These are phyloP conservation scores for Acmispon strigosus DNA, from an alignment of 306 rosid genomes.

Conservation along the genomic window DNA sequence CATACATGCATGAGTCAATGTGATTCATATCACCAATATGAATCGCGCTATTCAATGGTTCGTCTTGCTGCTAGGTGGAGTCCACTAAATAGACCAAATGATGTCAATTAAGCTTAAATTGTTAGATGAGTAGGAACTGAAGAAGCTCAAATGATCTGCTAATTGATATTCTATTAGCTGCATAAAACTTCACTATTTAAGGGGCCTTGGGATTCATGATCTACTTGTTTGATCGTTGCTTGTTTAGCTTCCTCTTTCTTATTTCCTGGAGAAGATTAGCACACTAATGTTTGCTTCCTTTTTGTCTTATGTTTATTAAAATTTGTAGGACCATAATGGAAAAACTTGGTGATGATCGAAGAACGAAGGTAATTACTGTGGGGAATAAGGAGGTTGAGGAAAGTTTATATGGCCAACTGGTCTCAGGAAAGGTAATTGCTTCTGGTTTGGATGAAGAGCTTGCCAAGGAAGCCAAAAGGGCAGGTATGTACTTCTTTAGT, in stretches of 20 bases:
- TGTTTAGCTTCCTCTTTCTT: constrained; percentile 1
- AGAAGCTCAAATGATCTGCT: too few species aligned
- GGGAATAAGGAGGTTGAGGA: constrained; percentile 71
- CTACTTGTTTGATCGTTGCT: constrained; percentile 1
- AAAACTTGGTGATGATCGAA: constrained; percentile 75
- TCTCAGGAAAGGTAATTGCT: constrained; percentile 38
- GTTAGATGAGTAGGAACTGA: too few species aligned
- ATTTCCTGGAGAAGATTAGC: background rate
- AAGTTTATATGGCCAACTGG: constrained; percentile 65
- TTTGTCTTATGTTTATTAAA: constrained; percentile 10
- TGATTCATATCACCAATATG: too few species aligned
- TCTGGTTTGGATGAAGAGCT: constrained; percentile 68
- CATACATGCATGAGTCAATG: too few species aligned
- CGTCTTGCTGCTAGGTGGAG: too few species aligned
- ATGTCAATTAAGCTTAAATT: too few species aligned
- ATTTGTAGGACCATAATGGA: constrained; percentile 49
- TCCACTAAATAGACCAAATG: too few species aligned
- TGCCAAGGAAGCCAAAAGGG: constrained; percentile 69
- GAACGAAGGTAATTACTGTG: constrained; percentile 49
- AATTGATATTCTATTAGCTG: background rate
- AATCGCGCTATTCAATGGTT: too few species aligned
- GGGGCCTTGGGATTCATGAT: constrained; percentile 6
- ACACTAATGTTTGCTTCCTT: constrained; percentile 21
- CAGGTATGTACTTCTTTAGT: constrained; percentile 46
- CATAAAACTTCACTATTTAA: background rate